Conservation (phyloP, 306 rosid species). For the Hippophae gyantsensis region DNA sequence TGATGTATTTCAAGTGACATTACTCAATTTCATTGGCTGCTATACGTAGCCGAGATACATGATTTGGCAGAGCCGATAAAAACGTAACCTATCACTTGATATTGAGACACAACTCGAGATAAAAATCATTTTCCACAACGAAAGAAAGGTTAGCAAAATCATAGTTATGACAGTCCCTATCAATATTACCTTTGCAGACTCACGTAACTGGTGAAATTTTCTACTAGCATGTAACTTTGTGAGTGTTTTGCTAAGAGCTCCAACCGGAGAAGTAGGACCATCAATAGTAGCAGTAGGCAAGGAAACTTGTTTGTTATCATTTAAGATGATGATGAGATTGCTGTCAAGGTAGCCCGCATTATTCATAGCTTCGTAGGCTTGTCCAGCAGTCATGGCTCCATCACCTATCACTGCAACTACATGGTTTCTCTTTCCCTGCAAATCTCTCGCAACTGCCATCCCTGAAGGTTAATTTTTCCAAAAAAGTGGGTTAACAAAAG, state of each 20-base stretch:
- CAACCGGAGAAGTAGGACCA: conserved; percentile 52
- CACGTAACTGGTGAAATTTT: conserved; percentile 31
- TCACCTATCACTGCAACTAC: conserved; percentile 60
- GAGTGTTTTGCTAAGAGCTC: conserved; percentile 54
- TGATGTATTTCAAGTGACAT: too few species aligned
- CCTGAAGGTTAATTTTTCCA: conserved; percentile 19
- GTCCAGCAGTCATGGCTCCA: conserved; percentile 66
- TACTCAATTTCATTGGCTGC: too few species aligned
- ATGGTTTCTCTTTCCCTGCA: conserved; percentile 44
- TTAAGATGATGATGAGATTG: conserved; percentile 50
- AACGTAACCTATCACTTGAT: too few species aligned
- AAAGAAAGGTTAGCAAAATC: too few species aligned
- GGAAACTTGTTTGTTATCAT: conserved; percentile 60
- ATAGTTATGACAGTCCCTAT: too few species aligned
- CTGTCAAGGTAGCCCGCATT: conserved; percentile 56
- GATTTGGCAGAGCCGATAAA: too few species aligned
- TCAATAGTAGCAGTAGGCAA: conserved; percentile 59
- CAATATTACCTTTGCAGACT: conserved; percentile 39
- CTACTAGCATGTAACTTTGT: conserved; percentile 30
- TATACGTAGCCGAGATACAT: too few species aligned
- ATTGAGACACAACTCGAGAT: too few species aligned
- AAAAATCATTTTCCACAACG: too few species aligned
- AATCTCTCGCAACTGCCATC: conserved; percentile 59
- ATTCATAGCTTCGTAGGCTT: conserved; percentile 68
- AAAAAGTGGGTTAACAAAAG: background rate